Base-by-base conservation (phyloP, 2,329 filamentous ascomycete species). In the Colletotrichum paranaense region DNA sequence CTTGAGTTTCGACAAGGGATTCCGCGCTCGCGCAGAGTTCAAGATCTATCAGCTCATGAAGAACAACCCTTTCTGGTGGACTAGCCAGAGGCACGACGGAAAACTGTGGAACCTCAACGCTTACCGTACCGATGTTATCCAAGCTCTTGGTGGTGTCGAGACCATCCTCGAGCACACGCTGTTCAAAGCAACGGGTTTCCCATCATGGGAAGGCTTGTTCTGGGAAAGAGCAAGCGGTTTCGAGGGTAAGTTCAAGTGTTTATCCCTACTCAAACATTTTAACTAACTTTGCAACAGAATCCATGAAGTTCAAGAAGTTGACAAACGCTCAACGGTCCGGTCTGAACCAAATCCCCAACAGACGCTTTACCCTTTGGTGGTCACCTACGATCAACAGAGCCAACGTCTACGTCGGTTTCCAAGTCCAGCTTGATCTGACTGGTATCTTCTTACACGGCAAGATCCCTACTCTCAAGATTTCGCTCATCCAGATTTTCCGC, bases 51-150 rank as follows among this genome's bases (percentile, higher is more conserved):
- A 98, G 82, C 88, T 98, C 74, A 98, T 99, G 96, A 98, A 97
- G 90, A 97, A 93, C 84, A 98, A 98, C 81, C 97, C 97, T 0
- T 98, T 98, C 88, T 98, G 95, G 95, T 99, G 97, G 97, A 99
- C 97, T 4, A 97, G 94, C 79, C 96, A 98, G 83, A 89, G 97
- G 52, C 97, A 99, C 79, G 97, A 99, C 79, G 97, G 97, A 80
- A 98, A 98, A 80, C 84, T 99, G 5, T 99, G 97, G 97, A 98
- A 98, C 76, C 83, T 99, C 67, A 98, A 98, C 76, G 94, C 95
- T 1, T 98, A 98, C 84, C 89, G 97, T 75, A 98, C 97, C 7
- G 97, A 99, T 85, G 95, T 98, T 11, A 99, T 99, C 72, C 97
- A 98, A 81, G 95, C 96, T 0, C 85, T 98, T 60, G 96, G 96